A percentile compares a stretch with the other conserved stretches of the same genome.
These are phyloP conservation scores for Dictyostelium citrinum DNA, from an alignment of 78 protist species.

Conservation along the genomic window DNA sequence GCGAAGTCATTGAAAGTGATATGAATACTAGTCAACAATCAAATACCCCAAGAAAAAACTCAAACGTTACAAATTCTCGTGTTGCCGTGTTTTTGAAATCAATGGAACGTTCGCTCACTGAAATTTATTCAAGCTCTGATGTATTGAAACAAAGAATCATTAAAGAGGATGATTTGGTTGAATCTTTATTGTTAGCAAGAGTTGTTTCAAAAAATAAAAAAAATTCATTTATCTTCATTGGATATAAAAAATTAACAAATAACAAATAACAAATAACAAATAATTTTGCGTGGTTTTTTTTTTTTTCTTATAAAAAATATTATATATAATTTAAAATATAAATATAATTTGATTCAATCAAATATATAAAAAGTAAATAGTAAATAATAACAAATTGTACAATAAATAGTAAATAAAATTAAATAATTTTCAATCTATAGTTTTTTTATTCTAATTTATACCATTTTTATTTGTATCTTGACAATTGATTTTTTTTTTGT, in stretches of 20 bases:
- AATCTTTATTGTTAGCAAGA: slow-evolving; percentile 24
- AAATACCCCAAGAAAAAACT: slow-evolving; percentile 44
- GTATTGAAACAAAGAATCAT: neutral
- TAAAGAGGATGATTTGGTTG: neutral
- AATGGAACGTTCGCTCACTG: slow-evolving; percentile 62
- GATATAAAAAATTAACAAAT: neutral
- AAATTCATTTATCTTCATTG: slow-evolving; percentile 7
- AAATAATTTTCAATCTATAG: no score
- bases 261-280: no score
- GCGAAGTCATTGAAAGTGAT: slow-evolving; percentile 58
- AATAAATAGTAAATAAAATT: neutral
- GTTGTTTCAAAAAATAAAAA: slow-evolving; percentile 44
- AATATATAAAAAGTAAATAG: neutral
- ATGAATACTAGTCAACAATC: neutral
- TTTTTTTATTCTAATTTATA: no score
- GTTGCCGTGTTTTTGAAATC: slow-evolving; percentile 55
- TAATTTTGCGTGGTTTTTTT: neutral
- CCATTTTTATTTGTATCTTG: no score
- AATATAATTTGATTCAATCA: neutral
- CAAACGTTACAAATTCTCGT: slow-evolving; percentile 9
- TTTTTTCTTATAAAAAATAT: neutral
- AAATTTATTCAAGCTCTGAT: slow-evolving; percentile 26
- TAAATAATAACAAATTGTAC: neutral
- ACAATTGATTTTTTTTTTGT: no score
- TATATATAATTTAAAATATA: neutral